Percentiles rank a stretch among this genome's conserved stretches.
phyloP scores from a whole-genome alignment of 225 moss, liverwort and hornwort genomes.

The Climacium dendroides region DNA sequence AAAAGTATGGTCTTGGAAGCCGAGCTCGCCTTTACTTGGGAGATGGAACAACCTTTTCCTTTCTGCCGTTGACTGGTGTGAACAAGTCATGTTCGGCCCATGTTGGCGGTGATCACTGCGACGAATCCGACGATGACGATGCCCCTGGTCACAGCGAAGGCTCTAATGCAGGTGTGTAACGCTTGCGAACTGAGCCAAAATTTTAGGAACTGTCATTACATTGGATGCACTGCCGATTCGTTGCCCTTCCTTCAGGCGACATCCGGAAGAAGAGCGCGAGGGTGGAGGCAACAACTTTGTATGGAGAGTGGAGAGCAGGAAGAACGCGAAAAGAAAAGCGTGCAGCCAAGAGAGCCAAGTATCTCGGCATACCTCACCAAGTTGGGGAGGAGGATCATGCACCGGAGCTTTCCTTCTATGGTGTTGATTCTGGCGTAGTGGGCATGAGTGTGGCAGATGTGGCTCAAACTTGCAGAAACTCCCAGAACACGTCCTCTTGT shows the following conservation, averaged over 20 bases:
- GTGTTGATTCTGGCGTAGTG: constrained; percentile 72
- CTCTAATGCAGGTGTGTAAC: not conserved
- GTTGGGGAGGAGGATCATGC: constrained; percentile 26
- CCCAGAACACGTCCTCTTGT: constrained; percentile 10
- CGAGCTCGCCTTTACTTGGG: constrained; percentile 65
- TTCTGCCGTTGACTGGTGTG: constrained; percentile 51
- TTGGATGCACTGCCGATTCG: not conserved
- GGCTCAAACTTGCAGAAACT: constrained; percentile 14
- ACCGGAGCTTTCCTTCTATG: constrained; percentile 77
- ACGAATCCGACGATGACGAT: not conserved
- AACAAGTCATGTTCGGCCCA: not conserved
- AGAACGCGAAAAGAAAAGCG: constrained; percentile 71
- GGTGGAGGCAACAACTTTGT: not conserved
- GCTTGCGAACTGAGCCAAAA: not conserved
- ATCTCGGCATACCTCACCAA: constrained; percentile 54
- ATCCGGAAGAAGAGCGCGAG: not conserved
- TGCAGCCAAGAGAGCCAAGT: constrained; percentile 57
- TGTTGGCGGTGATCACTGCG: not conserved
- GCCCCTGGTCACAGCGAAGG: not conserved
- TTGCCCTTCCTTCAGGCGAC: not conserved
- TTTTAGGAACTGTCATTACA: not conserved
- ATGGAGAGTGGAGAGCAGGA: constrained; percentile 73
- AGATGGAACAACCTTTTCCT: constrained; percentile 74
- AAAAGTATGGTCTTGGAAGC: constrained; percentile 73
- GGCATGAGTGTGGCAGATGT: constrained; percentile 80